Evolutionary conservation across 352 stramenopile species (phyloP).

Genomic region (Globisporangium ultimum): DNA sequence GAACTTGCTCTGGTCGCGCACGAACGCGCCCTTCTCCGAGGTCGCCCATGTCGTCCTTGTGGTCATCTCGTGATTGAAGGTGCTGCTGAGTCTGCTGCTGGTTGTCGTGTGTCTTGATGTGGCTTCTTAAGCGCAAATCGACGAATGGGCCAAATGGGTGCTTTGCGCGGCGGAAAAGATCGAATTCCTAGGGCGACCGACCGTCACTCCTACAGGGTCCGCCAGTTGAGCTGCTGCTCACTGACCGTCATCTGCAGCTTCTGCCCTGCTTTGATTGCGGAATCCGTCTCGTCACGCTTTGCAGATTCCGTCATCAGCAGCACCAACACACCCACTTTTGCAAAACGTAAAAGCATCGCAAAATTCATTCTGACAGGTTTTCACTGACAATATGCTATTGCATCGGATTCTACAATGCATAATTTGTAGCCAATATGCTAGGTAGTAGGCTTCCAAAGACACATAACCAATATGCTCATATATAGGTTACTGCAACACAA

Average conservation of each 20-base stretch:
- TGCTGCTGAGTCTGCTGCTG: neutral
- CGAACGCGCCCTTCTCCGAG: constrained; percentile 65
- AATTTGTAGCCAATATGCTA: too few relatives aligned
- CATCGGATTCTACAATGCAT: neutral
- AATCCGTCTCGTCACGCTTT: constrained; percentile 2
- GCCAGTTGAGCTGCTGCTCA: neutral
- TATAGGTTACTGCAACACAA: too few relatives aligned
- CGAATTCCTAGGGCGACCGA: neutral
- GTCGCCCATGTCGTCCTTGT: constrained; percentile 60
- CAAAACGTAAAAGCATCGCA: too few relatives aligned
- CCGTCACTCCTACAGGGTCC: neutral
- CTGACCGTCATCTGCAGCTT: neutral
- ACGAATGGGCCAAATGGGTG: constrained; percentile 11
- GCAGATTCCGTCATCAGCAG: constrained; percentile 1
- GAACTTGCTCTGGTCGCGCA: constrained; percentile 74
- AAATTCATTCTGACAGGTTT: too few relatives aligned
- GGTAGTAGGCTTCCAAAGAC: too few relatives aligned
- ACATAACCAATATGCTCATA: too few relatives aligned
- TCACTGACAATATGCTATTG: neutral
- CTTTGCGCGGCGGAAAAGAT: neutral
- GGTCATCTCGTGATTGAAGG: constrained; percentile 32
- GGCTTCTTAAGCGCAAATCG: constrained; percentile 4
- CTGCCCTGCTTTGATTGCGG: constrained; percentile 3
- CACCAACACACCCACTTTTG: too few relatives aligned
- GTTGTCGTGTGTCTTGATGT: neutral